Evolutionary conservation across 2,329 filamentous ascomycete genomes (phyloP), one percentile per base, ranked within the genome.

Genomic region (Tolypocladium cylindrosporum): DNA sequence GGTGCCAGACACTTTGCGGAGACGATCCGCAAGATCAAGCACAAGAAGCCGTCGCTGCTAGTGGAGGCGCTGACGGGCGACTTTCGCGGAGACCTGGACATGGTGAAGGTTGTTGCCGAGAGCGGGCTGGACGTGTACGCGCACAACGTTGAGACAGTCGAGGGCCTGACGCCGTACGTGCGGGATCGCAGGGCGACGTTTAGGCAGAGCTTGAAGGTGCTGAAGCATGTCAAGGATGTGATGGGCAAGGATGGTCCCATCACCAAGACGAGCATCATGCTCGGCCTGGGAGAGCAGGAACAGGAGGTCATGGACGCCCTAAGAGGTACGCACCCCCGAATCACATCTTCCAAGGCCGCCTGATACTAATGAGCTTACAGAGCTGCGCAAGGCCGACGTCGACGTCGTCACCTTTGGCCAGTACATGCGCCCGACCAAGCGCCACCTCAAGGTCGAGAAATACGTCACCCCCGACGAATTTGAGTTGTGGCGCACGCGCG

Each of bases 331-430:
- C 66, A 40, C 8, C 13, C 13, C 6, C 36, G n/a, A 31, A 11
- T 24, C 21, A 36, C 13, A 16, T 16, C 27, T 3, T 31, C 7
- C 14, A 16, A 8, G 13, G 37, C 3, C 19, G 36, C 8, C 40
- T 19, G n/a, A 8, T 51, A 9, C 59, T 58, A 59, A 24, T 36
- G 9, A 11, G 8, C 27, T 6, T 13, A 19, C 63, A 84, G 90
- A 95, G 71, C 81, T 99, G 14, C 84, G 94, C 59, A 86, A 86
- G 63, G 82, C 85, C 59, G 79, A 89, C 60, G 92, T 97, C 52
- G 94, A 99, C 66, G 91, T 99, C 14, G 91, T 99, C 59, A 99
- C 94, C 0, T 99, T 99, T 65, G 94, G 94, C n/a, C 94, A 99
- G 78, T 99, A 99, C 78, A 99, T 99, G 94, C 90, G 93, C 13